Conservation (phyloP, 2,329 filamentous ascomycete genomes). For the Pseudogymnoascus sp. region DNA sequence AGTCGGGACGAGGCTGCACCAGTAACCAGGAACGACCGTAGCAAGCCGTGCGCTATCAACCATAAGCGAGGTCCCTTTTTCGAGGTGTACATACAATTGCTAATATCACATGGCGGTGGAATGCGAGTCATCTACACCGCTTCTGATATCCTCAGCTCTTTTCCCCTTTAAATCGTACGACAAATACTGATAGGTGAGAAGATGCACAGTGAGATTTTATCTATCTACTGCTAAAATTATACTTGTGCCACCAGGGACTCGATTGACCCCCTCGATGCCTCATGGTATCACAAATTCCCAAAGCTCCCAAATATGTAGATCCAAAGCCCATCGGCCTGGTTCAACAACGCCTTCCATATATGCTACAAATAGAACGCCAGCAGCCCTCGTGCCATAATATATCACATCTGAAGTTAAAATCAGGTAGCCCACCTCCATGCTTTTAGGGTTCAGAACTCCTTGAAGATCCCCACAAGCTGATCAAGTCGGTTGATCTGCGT, state of each 20-base stretch:
- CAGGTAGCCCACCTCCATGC: background rate
- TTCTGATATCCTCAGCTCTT: background rate
- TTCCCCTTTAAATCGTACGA: background rate
- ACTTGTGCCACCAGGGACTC: background rate
- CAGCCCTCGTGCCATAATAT: background rate
- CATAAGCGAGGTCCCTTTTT: slow-evolving; percentile 6
- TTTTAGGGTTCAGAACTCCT: slow-evolving; percentile 55
- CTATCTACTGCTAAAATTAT: slow-evolving; percentile 1
- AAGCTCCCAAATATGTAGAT: slow-evolving; percentile 6
- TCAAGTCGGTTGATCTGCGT: slow-evolving; percentile 75
- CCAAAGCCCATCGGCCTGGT: slow-evolving; percentile 5
- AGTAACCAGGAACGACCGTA: slow-evolving; percentile 1
- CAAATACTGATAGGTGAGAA: background rate
- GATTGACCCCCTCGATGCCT: background rate
- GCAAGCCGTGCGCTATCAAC: background rate
- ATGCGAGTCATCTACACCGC: background rate
- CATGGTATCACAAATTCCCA: slow-evolving; percentile 6
- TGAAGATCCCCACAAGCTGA: slow-evolving; percentile 71
- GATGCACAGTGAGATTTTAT: background rate
- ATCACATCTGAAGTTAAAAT: slow-evolving; percentile 1
- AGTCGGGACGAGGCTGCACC: slow-evolving; percentile 1
- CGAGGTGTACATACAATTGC: background rate
- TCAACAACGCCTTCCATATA: slow-evolving; percentile 8
- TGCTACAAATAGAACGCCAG: slow-evolving; percentile 1
- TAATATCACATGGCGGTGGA: background rate